Percentiles rank a stretch among this genome's conserved stretches.
Evolutionary conservation across 2,329 filamentous ascomycete genomes (phyloP).

Genomic region (Paecilomyces niveus): DNA sequence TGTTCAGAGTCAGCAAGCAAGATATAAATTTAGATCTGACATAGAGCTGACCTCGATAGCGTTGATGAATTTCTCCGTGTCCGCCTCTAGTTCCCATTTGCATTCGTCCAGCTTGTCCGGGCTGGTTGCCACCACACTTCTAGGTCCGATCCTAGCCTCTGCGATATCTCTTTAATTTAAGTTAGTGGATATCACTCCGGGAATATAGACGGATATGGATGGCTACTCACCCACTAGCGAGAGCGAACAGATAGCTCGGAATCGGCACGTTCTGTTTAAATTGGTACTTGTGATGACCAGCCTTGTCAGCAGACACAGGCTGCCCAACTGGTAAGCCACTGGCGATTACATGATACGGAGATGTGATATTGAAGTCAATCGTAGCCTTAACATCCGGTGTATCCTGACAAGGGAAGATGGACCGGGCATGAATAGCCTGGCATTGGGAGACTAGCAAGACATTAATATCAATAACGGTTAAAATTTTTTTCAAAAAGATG

Average conservation of each 20-base stretch:
- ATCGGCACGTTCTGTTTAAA: conserved; percentile 92
- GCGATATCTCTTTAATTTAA: conserved; percentile 64
- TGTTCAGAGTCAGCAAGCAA: conserved; percentile 7
- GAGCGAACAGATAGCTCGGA: conserved; percentile 87
- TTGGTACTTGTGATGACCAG: conserved; percentile 59
- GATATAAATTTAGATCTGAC: not conserved
- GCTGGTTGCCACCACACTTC: conserved; percentile 77
- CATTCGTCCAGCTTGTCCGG: conserved; percentile 78
- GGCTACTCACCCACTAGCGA: conserved; percentile 54
- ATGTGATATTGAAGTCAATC: conserved; percentile 80
- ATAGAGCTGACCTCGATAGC: conserved; percentile 62
- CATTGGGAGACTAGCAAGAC: conserved; percentile 66
- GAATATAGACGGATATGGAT: not conserved
- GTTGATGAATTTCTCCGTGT: conserved; percentile 88
- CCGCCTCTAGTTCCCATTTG: conserved; percentile 84
- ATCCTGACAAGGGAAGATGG: conserved; percentile 93
- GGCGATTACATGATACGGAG: conserved; percentile 81
- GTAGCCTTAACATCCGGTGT: conserved; percentile 97
- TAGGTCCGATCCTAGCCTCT: conserved; percentile 76
- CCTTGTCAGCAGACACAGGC: conserved; percentile 46
- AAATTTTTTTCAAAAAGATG: not conserved
- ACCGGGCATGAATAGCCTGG: conserved; percentile 91
- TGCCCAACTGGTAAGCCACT: conserved; percentile 63
- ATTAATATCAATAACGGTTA: conserved; percentile 1
- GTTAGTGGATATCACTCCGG: conserved; percentile 1